Base-by-base conservation (phyloP, 2,329 filamentous ascomycete species). In the Colletotrichum coccodes region DNA sequence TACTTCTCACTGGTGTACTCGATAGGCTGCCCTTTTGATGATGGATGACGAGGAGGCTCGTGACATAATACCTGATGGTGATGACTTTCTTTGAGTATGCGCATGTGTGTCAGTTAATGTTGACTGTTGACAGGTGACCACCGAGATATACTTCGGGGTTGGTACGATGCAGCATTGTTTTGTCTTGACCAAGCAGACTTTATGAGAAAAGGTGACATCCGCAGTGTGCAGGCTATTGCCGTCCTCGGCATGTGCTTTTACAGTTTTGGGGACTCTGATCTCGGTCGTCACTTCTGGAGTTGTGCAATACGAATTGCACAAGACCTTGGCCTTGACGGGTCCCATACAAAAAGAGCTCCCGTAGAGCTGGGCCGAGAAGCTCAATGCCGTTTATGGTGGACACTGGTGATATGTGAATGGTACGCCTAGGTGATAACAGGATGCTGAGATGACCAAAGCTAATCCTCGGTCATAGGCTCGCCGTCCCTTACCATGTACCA, bases 191-290 rank as follows among this genome's bases (percentile, higher is more conserved):
- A 60, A 44, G 56, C 65, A 18, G 62, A 72, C 12, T 71, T 72
- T 44, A 65, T 73, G 57, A 44, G 65, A 38, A 54, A 32, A 18
- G 38, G 23, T 9, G 34, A 70, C 21, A 32, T 73, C 12, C 50
- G 53, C 18, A 63, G 50, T 38, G 59, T 73, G 5, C 72, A 72
- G 58, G 56, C 72, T 5, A 60, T 73, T 42, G 71, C 71, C 12
- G 70, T 72, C 6, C 63, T 73, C 9, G 70, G 71, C 30, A 73
- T 72, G 36, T 62, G 63, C 36, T 73, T 73, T 34, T 53, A 60
- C 47, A 71, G 64, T 36, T 64, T 71, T 23, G 72, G 71, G 2
- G 71, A 71, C 46, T 36, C 60, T 12, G 58, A 61, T 2, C 40
- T 73, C 3, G 42, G 63, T n/a, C 30, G 32, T 6, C 61, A 60